Evolutionary conservation across 192 early-diverging fungal genomes (phyloP).

Genomic region (Jimgerdemannia flammicorona): DNA sequence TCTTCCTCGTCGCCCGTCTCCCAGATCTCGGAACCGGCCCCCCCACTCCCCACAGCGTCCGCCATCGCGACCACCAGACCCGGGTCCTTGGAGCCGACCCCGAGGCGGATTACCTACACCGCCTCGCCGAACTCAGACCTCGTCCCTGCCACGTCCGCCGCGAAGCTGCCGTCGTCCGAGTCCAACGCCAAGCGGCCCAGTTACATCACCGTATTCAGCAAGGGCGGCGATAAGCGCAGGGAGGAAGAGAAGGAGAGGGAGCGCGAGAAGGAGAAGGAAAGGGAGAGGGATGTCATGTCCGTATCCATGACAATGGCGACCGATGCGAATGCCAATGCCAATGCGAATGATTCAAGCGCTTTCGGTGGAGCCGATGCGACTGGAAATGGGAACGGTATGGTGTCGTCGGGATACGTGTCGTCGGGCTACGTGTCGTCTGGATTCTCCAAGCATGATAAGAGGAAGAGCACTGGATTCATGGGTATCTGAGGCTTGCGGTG

Average conservation of each 20-base stretch:
- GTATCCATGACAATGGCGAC: background rate
- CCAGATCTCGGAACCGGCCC: background rate
- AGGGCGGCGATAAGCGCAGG: background rate
- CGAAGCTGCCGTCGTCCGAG: too few relatives aligned
- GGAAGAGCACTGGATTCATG: background rate
- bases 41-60: background rate
- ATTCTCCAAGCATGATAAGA: background rate
- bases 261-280: conserved; percentile 3
- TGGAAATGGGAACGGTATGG: background rate
- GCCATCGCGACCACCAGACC: background rate
- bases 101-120: background rate
- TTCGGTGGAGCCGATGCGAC: background rate
- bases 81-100: background rate
- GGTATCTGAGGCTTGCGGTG: background rate
- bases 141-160: too few relatives aligned
- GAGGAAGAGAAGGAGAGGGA: background rate
- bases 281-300: background rate
- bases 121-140: too few relatives aligned
- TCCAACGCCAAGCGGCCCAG: background rate
- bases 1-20: background rate
- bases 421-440: too few relatives aligned
- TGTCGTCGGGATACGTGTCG: too few relatives aligned
- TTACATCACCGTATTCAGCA: background rate
- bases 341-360: background rate
- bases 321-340: background rate